Evolutionary conservation across 371 early-diverging fungal species (phyloP), one percentile per base, ranked within the genome.

Genomic region (Mucor mucedo): DNA sequence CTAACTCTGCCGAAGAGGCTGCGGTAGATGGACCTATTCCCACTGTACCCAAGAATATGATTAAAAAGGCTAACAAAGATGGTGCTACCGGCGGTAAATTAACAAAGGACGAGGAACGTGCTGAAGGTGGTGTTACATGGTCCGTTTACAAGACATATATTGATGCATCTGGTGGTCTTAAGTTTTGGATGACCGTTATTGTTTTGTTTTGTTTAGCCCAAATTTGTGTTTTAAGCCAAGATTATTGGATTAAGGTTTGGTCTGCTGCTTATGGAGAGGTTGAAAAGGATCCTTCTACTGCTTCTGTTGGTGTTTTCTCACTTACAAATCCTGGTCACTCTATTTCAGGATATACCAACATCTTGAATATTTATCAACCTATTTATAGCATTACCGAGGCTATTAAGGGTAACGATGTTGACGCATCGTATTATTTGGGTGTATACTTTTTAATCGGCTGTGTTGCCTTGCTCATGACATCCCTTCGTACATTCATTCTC

Each of bases 211-310:
- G 84, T 39, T 49, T 81, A 10, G 70, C 80, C n/a, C 84, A 89
- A 55, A 60, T 69, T 8, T 61, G 82, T 14, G 68, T 77, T 33
- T 52, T 90, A 32, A 76, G 79, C 14, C 81, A 83, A 57, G 90
- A 89, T 66, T 83, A 83, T 56, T 90, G 87, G 80, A 74, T 90
- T 59, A 82, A 87, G 55, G 77, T 83, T 27, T 85, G 84, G 79
- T 75, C 88, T 48, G 69, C 71, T 39, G 75, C 82, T 3, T 69
- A 76, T 39, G 58, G 63, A 21, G 28, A 53, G 6, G 29, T 47
- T 49, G 16, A 67, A 52, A n/a, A 54, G 8, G 35, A 58, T n/a
- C 29, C 2, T 27, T 11, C 48, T 55, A n/a, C 33, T 42, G 56
- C 52, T 14, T 50, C 45, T 32, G 45, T 57, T 5, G 57, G 57